These are phyloP conservation scores for Cenchrus purpureus DNA, from an alignment of 176 grass and related monocot genomes.

Conservation along the genomic window DNA sequence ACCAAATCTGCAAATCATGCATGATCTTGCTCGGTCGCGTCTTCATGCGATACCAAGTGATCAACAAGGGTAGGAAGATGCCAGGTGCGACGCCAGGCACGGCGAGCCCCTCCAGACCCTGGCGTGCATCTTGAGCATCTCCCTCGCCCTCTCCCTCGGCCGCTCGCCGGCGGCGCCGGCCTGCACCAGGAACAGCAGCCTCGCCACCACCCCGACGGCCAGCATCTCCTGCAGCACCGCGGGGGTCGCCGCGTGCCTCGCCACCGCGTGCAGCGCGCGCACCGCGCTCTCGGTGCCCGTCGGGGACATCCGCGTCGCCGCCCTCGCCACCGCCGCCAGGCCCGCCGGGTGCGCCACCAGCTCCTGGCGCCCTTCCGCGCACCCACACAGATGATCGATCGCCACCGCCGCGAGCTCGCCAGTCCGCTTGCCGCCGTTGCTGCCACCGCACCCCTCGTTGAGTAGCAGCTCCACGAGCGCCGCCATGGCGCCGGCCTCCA, in stretches of 20 bases:
- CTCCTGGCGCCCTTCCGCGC: slow-evolving; percentile 72
- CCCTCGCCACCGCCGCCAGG: slow-evolving; percentile 60
- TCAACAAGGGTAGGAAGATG: slow-evolving; percentile 62
- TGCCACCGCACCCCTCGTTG: slow-evolving; percentile 15
- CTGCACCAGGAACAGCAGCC: slow-evolving; percentile 75
- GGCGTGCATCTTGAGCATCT: slow-evolving; percentile 84
- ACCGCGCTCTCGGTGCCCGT: slow-evolving; percentile 58
- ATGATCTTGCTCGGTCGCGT: neutral
- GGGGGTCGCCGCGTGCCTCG: slow-evolving; percentile 53
- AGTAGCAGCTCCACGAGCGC: slow-evolving; percentile 67
- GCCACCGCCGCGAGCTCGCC: slow-evolving; percentile 58
- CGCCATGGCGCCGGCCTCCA: slow-evolving; percentile 60
- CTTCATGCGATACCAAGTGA: slow-evolving; percentile 61
- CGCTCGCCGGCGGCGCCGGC: slow-evolving; percentile 48
- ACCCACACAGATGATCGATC: slow-evolving; percentile 72
- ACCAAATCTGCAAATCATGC: neutral
- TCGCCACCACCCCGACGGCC: slow-evolving; percentile 62
- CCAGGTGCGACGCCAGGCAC: slow-evolving; percentile 62
- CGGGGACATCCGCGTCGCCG: slow-evolving; percentile 56
- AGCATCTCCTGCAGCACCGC: slow-evolving; percentile 86
- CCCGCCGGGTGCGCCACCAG: slow-evolving; percentile 75
- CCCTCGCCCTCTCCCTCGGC: slow-evolving; percentile 67
- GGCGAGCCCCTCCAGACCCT: slow-evolving; percentile 79
- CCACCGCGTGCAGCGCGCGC: slow-evolving; percentile 62
- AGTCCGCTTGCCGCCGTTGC: slow-evolving; percentile 13